Evolutionary conservation across 2,329 filamentous ascomycete species (phyloP), one percentile per base, ranked within the genome.

Genomic region (Nigrospora osmanthi): DNA sequence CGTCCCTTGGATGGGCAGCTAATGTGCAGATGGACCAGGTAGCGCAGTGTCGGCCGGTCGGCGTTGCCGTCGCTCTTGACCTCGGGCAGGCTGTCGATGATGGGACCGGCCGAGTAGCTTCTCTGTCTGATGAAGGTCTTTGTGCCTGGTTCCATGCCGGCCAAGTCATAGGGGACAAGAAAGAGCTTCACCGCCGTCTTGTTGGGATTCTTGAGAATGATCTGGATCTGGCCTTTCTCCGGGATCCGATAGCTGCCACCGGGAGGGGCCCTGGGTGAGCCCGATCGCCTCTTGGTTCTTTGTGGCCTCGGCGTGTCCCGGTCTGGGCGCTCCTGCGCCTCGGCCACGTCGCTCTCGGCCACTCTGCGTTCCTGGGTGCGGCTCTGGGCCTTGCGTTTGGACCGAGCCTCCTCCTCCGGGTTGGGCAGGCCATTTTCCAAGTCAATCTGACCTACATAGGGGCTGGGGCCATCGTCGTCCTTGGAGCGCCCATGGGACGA

Each of bases 171-270:
- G 0, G 91, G 93, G 3, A 98, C 81, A 19, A 97, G 74, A 55
- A 97, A 97, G 1, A 98, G 72, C 63, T 98, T 97, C 44, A 97
- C 91, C 1, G 93, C 93, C 4, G 93, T 97, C 61, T 97, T 97
- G 68, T 97, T 95, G 14, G 90, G 91, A 57, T 97, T 98, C 63
- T 97, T 97, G 62, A 98, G 88, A 49, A 98, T 85, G 51, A 98
- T 95, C 57, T 98, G 93, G 13, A 98, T 72, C 64, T 97, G 93
- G 0, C 93, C 93, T 62, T 90, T 86, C 58, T 93, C 84, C 0
- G 93, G 93, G 43, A 98, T 95, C 37, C 93, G 84, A 62, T 97
- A 98, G 58, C 87, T 88, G 33, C 93, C 91, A 9, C 89, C 89
- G 0, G 88, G 86, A 1, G 89, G 87, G 14, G 84, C 80, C 63